Evolutionary conservation across 192 early-diverging fungal species (phyloP), one percentile per base, ranked within the genome.

Genomic region (Entophlyctis helioformis): DNA sequence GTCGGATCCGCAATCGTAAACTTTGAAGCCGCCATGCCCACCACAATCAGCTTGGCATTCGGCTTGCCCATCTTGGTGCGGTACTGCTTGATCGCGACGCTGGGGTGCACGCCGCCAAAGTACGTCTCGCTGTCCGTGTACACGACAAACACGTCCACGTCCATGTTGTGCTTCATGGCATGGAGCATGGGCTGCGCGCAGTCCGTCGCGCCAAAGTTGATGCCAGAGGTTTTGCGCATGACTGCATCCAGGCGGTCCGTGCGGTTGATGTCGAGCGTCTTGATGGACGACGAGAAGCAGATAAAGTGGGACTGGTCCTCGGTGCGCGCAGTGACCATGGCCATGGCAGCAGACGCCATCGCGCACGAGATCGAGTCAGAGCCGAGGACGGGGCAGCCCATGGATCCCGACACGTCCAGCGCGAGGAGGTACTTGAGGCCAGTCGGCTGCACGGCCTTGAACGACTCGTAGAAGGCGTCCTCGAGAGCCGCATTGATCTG

Each of bases 51-150:
- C 39, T 24, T 51, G 5, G 54, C 46, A 10, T 43, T 8, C 34
- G 48, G 48, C 18, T 12, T 39, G 31, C 44, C 44, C 44, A 51
- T 47, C 21, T 33, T 19, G 9, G 7, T 41, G 6, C 54, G 16
- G 43, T 58, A 58, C 48, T 22, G n/a, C 2, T 31, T 20, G 20
- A 58, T 23, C 4, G 56, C 56, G 44, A 57, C 32, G 27, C 7
- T 9, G 9, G 56, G 56, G 21, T 58, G 56, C n/a, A 58, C 36
- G 19, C 28, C 36, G 10, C 56, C 56, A 13, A 18, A 26, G 15
- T 34, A 58, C 44, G 56, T 58, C 51, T 58, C 56, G 46, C 28
- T 55, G 31, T 58, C 56, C 5, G 56, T 58, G 32, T 26, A 36
- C 24, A 58, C 51, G 15, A 58, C 40, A 32, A 58, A 58, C 26